phyloP scores from a whole-genome alignment of 2,329 filamentous ascomycete genomes.

The Amylocarpus encephaloides region DNA sequence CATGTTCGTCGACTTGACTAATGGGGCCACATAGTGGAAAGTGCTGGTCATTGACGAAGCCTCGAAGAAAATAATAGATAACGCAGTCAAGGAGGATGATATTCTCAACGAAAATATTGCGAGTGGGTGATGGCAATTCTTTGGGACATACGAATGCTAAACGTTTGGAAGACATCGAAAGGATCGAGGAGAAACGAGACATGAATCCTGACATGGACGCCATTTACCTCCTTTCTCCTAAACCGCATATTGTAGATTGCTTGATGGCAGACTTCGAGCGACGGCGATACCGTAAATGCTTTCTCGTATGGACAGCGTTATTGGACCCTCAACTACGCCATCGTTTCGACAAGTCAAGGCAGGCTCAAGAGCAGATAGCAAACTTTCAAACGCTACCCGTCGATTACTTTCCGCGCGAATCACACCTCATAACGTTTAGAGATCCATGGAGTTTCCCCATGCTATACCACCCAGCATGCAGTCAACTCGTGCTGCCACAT shows the following conservation, averaged over 20 bases:
- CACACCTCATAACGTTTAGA: conserved; percentile 81
- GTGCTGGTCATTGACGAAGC: conserved; percentile 82
- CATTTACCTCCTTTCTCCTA: conserved; percentile 83
- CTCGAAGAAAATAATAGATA: conserved; percentile 81
- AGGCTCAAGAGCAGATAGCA: conserved; percentile 67
- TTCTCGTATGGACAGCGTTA: conserved; percentile 78
- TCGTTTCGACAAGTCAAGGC: conserved; percentile 65
- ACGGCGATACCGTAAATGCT: conserved; percentile 70
- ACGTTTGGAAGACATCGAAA: conserved; percentile 70
- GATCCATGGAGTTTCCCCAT: conserved; percentile 95
- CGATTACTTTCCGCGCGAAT: conserved; percentile 87
- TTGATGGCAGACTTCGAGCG: conserved; percentile 87
- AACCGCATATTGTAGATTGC: conserved; percentile 85
- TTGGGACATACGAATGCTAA: conserved; percentile 7
- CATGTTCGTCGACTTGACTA: conserved; percentile 6
- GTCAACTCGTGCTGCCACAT: conserved; percentile 73
- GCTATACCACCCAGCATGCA: conserved; percentile 86
- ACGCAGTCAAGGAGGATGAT: conserved; percentile 89
- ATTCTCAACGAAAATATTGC: conserved; percentile 95
- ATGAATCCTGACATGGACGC: conserved; percentile 88
- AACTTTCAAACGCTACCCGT: conserved; percentile 77
- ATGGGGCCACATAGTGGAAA: conserved; percentile 68
- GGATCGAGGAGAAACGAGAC: conserved; percentile 79
- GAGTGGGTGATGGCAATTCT: conserved; percentile 46
- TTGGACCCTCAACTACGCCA: conserved; percentile 64